Conservation (phyloP, 371 early-diverging fungal genomes). For the Saksenaea vasiformis region DNA sequence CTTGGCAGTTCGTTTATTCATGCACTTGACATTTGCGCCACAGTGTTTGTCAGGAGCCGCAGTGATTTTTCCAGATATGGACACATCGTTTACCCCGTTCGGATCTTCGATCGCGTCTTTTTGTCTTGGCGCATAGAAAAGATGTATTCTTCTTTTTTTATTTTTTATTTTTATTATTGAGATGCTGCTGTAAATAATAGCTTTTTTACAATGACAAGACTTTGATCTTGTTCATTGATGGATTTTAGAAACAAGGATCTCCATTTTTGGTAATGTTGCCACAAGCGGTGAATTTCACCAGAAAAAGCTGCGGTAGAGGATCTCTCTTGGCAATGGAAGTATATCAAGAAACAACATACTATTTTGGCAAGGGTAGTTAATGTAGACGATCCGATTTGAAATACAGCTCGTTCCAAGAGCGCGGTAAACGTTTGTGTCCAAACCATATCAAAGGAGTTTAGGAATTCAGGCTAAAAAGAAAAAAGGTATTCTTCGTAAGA, state of each 20-base stretch:
- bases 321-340: neutral
- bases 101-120: neutral
- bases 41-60: neutral
- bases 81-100: neutral
- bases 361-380: neutral
- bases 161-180: no score
- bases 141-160: neutral
- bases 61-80: neutral
- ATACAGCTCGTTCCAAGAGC: slow-evolving; percentile 17
- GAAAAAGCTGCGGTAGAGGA: neutral
- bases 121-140: neutral
- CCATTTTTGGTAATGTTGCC: slow-evolving; percentile 4
- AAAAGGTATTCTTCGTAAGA: neutral
- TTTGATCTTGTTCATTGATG: neutral
- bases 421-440: slow-evolving; percentile 17
- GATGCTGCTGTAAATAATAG: neutral
- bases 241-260: neutral
- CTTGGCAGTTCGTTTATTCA: neutral
- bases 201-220: neutral
- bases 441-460: slow-evolving; percentile 7
- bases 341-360: neutral
- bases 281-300: neutral
- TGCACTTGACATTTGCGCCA: neutral
- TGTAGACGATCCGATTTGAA: slow-evolving; percentile 5
- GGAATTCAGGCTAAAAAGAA: slow-evolving; percentile 12